Conservation (phyloP, 2,329 filamentous ascomycete genomes). For the Chrysoporthe deuterocubensis region DNA sequence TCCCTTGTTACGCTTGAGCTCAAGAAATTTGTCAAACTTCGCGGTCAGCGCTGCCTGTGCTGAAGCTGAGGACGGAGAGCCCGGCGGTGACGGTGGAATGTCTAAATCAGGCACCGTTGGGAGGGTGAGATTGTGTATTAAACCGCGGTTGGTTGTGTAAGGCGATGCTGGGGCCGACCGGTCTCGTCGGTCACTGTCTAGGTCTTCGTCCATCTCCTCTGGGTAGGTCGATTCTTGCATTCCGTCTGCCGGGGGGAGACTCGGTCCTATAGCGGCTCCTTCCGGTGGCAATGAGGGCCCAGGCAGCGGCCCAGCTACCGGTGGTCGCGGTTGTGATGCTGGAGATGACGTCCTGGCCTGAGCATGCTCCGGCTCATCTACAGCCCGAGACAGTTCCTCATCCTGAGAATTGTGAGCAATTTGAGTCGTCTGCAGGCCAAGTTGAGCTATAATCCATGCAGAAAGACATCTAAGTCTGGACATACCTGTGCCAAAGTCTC, state of each 20-base stretch:
- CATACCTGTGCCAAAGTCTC: constrained; percentile 16
- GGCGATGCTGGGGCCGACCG: constrained; percentile 55
- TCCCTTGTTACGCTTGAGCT: constrained; percentile 72
- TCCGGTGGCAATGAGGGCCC: constrained; percentile 13
- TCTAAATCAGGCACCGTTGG: constrained; percentile 72
- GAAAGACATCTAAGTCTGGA: too few relatives aligned
- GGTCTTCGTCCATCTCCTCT: constrained; percentile 22
- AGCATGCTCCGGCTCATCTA: neutral
- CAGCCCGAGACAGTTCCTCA: neutral
- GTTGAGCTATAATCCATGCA: neutral
- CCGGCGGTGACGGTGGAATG: constrained; percentile 73
- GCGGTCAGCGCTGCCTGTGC: constrained; percentile 50
- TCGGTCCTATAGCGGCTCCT: constrained; percentile 26
- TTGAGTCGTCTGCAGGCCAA: neutral
- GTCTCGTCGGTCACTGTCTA: neutral
- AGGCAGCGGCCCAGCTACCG: neutral
- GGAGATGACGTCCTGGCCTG: neutral
- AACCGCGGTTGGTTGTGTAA: constrained; percentile 66
- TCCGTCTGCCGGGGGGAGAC: constrained; percentile 24
- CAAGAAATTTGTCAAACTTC: constrained; percentile 75
- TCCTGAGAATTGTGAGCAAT: too few relatives aligned
- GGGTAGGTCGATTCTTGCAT: constrained; percentile 29
- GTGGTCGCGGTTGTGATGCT: constrained; percentile 6
- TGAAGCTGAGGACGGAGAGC: constrained; percentile 36
- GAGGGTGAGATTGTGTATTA: constrained; percentile 73